These are phyloP conservation scores for Exophiala spinifera DNA, from an alignment of 2,329 filamentous ascomycete genomes.

Conservation along the genomic window DNA sequence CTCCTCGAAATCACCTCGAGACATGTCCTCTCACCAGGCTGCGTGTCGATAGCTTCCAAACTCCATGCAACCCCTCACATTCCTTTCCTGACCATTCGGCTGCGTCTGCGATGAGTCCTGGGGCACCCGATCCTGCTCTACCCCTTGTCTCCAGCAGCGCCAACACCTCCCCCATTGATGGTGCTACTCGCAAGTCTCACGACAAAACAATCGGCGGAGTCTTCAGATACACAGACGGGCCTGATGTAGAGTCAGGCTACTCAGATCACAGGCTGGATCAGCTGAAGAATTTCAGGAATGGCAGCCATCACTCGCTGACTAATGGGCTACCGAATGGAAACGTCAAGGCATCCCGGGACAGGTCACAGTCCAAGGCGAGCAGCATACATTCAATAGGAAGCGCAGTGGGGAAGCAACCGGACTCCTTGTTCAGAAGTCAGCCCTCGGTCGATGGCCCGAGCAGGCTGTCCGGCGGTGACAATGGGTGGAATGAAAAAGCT, in stretches of 20 bases:
- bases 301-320: conserved; percentile 33
- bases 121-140: conserved; percentile 24
- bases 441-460: conserved; percentile 25
- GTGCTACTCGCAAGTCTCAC: conserved; percentile 41
- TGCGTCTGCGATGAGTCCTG: conserved; percentile 25
- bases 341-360: conserved; percentile 41
- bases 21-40: conserved; percentile 13
- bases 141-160: conserved; percentile 33
- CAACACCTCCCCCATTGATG: conserved; percentile 38
- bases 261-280: conserved; percentile 41
- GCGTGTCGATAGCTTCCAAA: conserved; percentile 13
- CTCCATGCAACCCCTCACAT: conserved; percentile 14
- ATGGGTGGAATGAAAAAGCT: conserved; percentile 11
- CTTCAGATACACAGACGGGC: conserved; percentile 47
- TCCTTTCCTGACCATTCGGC: conserved; percentile 2
- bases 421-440: conserved; percentile 33
- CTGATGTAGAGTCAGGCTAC: conserved; percentile 42
- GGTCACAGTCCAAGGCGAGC: conserved; percentile 40
- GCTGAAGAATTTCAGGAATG: conserved; percentile 25
- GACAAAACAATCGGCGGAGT: conserved; percentile 46
- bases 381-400: conserved; percentile 49
- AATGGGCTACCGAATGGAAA: conserved; percentile 46
- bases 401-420: conserved; percentile 31
- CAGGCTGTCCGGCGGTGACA: conserved; percentile 28
- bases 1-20: conserved; percentile 6